Evolutionary conservation across 495 filamentous ascomycete species (phyloP).

Genomic region (Daldinia bambusicola): DNA sequence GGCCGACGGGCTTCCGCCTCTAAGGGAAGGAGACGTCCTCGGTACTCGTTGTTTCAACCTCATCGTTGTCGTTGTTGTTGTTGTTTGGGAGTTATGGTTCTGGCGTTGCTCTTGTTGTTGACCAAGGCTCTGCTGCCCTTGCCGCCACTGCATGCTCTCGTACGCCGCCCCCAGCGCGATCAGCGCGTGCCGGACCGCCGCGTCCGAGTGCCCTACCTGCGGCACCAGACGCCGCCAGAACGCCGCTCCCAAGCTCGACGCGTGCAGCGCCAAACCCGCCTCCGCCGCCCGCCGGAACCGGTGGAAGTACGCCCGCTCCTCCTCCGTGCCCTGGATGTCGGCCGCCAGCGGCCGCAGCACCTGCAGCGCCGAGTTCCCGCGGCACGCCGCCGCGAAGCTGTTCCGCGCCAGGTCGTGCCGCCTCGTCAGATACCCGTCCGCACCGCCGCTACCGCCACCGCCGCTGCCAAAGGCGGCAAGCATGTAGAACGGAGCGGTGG

Average conservation of each 20-base stretch:
- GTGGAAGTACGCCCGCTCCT: slow-evolving; percentile 50
- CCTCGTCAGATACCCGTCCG: slow-evolving; percentile 18
- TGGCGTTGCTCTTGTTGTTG: neutral
- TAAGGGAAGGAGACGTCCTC: neutral
- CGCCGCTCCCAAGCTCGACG: slow-evolving; percentile 30
- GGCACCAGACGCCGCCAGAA: slow-evolving; percentile 53
- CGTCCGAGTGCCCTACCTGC: slow-evolving; percentile 48
- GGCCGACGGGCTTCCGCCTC: slow-evolving; percentile 13
- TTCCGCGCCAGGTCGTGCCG: slow-evolving; percentile 35
- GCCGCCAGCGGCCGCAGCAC: slow-evolving; percentile 51
- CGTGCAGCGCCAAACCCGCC: slow-evolving; percentile 37
- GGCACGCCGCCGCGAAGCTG: slow-evolving; percentile 49
- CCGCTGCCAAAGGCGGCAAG: neutral
- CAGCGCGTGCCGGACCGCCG: slow-evolving; percentile 54
- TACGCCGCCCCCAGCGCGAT: slow-evolving; percentile 53
- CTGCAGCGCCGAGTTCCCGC: slow-evolving; percentile 47
- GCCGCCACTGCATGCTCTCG: slow-evolving; percentile 33
- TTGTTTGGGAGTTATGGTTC: neutral
- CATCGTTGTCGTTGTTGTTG: neutral
- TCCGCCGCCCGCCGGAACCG: slow-evolving; percentile 44
- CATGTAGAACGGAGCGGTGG: neutral
- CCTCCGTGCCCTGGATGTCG: slow-evolving; percentile 51
- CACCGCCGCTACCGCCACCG: no score
- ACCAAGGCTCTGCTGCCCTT: neutral
- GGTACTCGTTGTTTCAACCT: neutral